These are phyloP conservation scores for Dalbergia oliveri DNA, from an alignment of 306 rosid genomes.

Conservation along the genomic window DNA sequence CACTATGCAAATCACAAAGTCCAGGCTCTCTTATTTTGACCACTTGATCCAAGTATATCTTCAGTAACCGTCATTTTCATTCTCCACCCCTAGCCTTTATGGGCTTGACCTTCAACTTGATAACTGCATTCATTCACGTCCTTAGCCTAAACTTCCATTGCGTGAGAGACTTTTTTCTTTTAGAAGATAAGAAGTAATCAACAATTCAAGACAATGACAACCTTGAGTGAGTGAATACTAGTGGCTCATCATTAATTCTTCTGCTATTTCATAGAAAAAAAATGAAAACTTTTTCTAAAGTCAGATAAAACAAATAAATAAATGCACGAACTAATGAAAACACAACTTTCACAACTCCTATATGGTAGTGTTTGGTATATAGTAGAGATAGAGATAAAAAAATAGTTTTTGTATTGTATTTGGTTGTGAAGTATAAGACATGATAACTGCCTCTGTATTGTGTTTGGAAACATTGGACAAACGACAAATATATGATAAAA, in stretches of 20 bases:
- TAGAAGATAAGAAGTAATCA: neutral
- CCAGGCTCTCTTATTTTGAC: neutral
- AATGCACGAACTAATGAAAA: neutral
- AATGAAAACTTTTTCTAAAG: neutral
- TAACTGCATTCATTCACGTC: constrained; percentile 6
- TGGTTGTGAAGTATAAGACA: too few relatives aligned
- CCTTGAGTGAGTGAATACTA: neutral
- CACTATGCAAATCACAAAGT: neutral
- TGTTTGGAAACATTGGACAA: too few relatives aligned
- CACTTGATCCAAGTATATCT: neutral
- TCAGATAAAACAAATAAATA: neutral
- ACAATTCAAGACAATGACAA: constrained; percentile 3
- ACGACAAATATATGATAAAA: too few relatives aligned
- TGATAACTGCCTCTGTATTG: too few relatives aligned
- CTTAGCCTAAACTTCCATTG: neutral
- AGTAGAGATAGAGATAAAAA: too few relatives aligned
- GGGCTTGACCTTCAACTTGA: neutral
- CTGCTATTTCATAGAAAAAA: neutral
- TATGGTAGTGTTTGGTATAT: too few relatives aligned
- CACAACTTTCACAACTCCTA: constrained; percentile 7
- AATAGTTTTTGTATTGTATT: too few relatives aligned
- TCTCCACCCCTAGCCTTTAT: neutral
- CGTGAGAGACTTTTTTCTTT: neutral
- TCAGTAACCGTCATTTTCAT: constrained; percentile 3
- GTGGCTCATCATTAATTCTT: neutral